Conservation (phyloP, 1,139 yeast genomes). For the Sporopachydermia cereana region DNA sequence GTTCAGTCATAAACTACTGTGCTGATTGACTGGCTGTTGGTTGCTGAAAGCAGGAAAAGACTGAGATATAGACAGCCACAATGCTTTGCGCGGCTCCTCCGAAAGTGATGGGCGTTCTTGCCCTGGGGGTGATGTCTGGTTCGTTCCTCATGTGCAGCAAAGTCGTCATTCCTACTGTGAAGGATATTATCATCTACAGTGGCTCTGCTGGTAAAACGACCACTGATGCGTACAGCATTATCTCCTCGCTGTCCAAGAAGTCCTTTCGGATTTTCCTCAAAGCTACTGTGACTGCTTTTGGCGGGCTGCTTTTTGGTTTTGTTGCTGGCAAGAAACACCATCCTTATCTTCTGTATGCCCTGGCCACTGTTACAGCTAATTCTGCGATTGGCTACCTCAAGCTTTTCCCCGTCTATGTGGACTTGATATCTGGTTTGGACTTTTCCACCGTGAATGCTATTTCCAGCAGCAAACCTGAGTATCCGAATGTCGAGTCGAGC, state of each 20-base stretch:
- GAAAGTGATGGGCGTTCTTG: neutral
- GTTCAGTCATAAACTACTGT: too few relatives aligned
- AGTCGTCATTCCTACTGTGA: neutral
- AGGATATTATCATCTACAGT: constrained; percentile 4
- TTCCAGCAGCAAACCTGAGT: neutral
- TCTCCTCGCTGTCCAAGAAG: neutral
- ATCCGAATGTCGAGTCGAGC: neutral
- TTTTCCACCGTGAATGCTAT: constrained; percentile 3
- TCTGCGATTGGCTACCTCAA: neutral
- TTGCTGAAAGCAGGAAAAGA: too few relatives aligned
- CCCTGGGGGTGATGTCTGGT: constrained; percentile 4
- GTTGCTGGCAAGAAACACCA: constrained; percentile 1
- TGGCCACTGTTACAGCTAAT: neutral
- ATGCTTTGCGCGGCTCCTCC: neutral
- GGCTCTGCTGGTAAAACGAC: constrained; percentile 1
- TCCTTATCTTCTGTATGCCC: constrained; percentile 1
- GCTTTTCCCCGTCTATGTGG: neutral
- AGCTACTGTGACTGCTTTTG: neutral
- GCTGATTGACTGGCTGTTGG: too few relatives aligned
- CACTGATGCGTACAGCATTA: neutral
- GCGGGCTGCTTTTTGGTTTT: neutral
- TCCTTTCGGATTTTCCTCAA: neutral
- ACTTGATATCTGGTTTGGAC: constrained; percentile 1
- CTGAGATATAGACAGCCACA: too few relatives aligned
- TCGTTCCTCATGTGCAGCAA: neutral